Evolutionary conservation across 2,329 filamentous ascomycete species (phyloP).

Genomic region (Apiospora pterosperma): DNA sequence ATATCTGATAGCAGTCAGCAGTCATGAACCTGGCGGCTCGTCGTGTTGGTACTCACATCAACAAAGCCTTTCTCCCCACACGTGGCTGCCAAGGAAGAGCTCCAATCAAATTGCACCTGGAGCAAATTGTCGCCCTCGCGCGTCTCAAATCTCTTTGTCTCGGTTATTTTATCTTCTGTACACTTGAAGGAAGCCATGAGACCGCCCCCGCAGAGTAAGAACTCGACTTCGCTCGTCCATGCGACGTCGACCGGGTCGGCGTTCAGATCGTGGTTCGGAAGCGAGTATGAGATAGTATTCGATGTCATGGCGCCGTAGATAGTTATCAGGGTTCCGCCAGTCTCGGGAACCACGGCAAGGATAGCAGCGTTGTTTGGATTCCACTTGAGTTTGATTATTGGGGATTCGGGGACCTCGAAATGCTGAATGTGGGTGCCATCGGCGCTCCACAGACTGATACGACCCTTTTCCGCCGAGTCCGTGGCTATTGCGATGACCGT

Average conservation of each 20-base stretch:
- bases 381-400: conserved; percentile 60
- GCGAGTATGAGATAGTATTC: conserved; percentile 43
- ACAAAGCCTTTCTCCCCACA: conserved; percentile 57
- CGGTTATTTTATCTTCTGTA: conserved; percentile 42
- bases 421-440: conserved; percentile 50
- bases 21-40: background rate
- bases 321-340: conserved; percentile 51
- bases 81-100: conserved; percentile 53
- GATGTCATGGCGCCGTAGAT: conserved; percentile 45
- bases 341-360: conserved; percentile 54
- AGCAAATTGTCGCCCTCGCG: conserved; percentile 51
- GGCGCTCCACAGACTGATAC: conserved; percentile 52
- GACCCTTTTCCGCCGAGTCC: conserved; percentile 49
- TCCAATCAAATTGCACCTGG: conserved; percentile 54
- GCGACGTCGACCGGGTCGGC: conserved; percentile 53
- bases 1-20: conserved; percentile 37
- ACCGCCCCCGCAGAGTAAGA: conserved; percentile 57
- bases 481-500: conserved; percentile 54
- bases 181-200: conserved; percentile 47
- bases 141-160: conserved; percentile 48
- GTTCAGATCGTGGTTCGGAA: conserved; percentile 48
- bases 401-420: conserved; percentile 57
- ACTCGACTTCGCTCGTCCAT: conserved; percentile 58
- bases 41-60: conserved; percentile 44
- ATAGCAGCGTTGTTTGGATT: conserved; percentile 53